A percentile compares a stretch with the other conserved stretches of the same genome.
Conservation (phyloP, 805 yeast genomes). For the Dipodascus geniculatus region DNA sequence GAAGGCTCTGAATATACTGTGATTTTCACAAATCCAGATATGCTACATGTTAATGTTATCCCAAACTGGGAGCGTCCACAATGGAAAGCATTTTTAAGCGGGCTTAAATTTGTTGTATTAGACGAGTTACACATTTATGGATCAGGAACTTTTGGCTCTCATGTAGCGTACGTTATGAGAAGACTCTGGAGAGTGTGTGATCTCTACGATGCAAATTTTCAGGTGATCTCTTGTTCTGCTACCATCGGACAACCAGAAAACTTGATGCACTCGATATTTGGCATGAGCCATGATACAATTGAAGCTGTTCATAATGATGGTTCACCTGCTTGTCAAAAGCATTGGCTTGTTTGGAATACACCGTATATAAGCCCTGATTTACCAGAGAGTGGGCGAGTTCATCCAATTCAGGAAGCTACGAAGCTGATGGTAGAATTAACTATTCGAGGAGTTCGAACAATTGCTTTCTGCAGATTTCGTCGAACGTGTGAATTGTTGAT, state of each 20-base stretch:
- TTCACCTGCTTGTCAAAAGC: conserved; percentile 73
- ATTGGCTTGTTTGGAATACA: conserved; percentile 75
- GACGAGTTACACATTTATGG: conserved; percentile 74
- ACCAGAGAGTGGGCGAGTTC: conserved; percentile 47
- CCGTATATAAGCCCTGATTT: conserved; percentile 54
- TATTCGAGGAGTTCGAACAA: conserved; percentile 55
- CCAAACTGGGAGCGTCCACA: conserved; percentile 48
- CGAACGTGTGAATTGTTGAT: conserved; percentile 76
- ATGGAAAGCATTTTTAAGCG: conserved; percentile 61
- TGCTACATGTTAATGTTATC: conserved; percentile 71
- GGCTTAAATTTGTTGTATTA: conserved; percentile 63
- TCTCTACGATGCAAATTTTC: conserved; percentile 41
- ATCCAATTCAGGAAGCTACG: conserved; percentile 67
- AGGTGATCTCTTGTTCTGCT: conserved; percentile 87
- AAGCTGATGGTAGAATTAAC: conserved; percentile 57
- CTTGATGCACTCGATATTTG: conserved; percentile 68
- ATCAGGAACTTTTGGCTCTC: conserved; percentile 83
- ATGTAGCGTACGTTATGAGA: conserved; percentile 77
- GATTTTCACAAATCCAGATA: conserved; percentile 91
- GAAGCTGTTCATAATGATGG: conserved; percentile 68
- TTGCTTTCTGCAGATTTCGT: conserved; percentile 83
- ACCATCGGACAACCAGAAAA: conserved; percentile 64
- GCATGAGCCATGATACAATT: conserved; percentile 36
- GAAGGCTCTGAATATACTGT: conserved; percentile 33
- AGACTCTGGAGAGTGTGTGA: conserved; percentile 58